Conservation (phyloP, 2,329 filamentous ascomycete genomes). For the Paecilomyces dactylethromorphus region DNA sequence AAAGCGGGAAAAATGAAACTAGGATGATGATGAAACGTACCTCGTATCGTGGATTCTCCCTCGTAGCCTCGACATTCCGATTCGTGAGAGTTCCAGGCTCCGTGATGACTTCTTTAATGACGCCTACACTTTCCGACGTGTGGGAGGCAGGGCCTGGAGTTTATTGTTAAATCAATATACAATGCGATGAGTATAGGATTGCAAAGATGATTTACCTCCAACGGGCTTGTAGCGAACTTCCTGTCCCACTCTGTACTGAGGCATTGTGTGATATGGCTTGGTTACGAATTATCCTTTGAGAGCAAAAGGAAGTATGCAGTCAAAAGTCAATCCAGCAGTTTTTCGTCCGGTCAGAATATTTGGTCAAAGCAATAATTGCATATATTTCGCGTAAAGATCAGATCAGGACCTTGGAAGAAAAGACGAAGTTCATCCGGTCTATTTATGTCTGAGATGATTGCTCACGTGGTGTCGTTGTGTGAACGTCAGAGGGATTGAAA, state of each 20-base stretch:
- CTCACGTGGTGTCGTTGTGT: not conserved
- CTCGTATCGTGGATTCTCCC: constrained; percentile 31
- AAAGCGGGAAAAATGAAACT: not conserved
- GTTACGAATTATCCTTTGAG: not conserved
- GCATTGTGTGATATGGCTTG: constrained; percentile 11
- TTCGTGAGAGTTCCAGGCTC: constrained; percentile 23
- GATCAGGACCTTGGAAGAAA: not conserved
- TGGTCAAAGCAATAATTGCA: not conserved
- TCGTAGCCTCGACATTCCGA: constrained; percentile 29
- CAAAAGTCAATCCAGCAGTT: not conserved
- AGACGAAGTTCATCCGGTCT: not conserved
- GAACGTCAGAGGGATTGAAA: not conserved
- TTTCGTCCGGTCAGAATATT: not conserved
- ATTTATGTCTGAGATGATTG: constrained; percentile 3
- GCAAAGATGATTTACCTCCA: constrained; percentile 24
- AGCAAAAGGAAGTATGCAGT: not conserved
- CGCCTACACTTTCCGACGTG: constrained; percentile 31
- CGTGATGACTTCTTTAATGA: constrained; percentile 30
- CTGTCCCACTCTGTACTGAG: constrained; percentile 25
- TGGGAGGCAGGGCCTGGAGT: constrained; percentile 29
- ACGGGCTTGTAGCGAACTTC: constrained; percentile 37
- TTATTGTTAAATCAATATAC: not conserved
- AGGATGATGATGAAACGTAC: constrained; percentile 12
- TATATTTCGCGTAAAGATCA: not conserved
- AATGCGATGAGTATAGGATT: not conserved